Base-by-base conservation (phyloP, 352 stramenopile genomes). In the Globisporangium spiculum region DNA sequence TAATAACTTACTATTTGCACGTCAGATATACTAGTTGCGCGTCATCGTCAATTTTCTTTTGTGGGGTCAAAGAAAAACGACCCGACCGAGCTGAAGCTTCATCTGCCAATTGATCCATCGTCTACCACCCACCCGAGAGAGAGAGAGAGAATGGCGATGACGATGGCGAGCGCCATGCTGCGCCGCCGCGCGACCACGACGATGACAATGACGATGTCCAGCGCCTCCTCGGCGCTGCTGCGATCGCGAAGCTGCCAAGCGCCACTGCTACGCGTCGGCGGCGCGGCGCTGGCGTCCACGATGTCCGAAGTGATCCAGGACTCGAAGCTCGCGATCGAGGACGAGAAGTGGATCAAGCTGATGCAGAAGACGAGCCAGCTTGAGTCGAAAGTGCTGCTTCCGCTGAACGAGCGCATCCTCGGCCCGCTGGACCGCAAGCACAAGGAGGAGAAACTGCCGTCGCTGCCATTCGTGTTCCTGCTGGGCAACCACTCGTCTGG, bases 401-500 rank as follows among this genome's bases (percentile, higher is more conserved):
- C 88, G 46, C 75, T 96, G 24, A 96, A 96, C 75, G 88, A 96
- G 79, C 87, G 87, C 61, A 77, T 96, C 14, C 74, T 93, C 44
- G 92, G 92, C 0, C 92, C 92, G 34, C 70, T 98, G 48, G 95
- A 98, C 73, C 85, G 85, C 68, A 92, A 91, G 50, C 79, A 97
- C 75, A 87, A 92, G 53, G 91, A 96, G 46, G 93, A 97, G 69
- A 94, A 97, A 72, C 79, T 97, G 65, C 96, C 93, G 30, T 90
- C 91, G 64, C 87, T 99, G 69, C 98, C 98, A 6, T 99, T 99
- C 70, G 98, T 99, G 27, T 99, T 99, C 65, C 68, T 99, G 30
- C 84, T 99, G 22, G 98, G 98, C 27, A 99, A 99, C 83, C 98
- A 99, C 79, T 99, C 95, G 65, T 98, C 87, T 5, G 98, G 98